phyloP scores from a whole-genome alignment of 106 monocot species.

The Hemerocallis citrina region DNA sequence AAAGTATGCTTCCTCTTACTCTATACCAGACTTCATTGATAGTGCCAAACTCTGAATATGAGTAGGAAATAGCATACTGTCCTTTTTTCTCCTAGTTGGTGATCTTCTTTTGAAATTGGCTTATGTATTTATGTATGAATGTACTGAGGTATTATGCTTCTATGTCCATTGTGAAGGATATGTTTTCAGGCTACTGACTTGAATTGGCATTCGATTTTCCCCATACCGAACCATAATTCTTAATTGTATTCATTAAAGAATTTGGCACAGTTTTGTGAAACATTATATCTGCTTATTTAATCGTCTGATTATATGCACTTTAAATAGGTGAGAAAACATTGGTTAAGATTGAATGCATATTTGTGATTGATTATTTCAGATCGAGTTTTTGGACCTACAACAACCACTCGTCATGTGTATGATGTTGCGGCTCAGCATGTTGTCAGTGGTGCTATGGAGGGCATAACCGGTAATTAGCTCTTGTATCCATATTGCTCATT shows the following conservation, averaged over 20 bases:
- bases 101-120: not conserved
- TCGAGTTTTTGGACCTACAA: slow-evolving; percentile 96
- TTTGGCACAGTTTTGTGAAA: not conserved
- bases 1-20: not conserved
- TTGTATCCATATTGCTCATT: not conserved
- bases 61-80: not conserved
- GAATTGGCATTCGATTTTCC: not conserved
- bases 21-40: not conserved
- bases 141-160: too few species aligned
- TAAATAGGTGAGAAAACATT: not conserved
- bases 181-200: not conserved
- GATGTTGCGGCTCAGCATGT: slow-evolving; percentile 97
- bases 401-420: slow-evolving; percentile 96
- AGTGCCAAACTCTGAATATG: not conserved
- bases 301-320: not conserved
- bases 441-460: slow-evolving; percentile 89
- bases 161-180: too few species aligned
- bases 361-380: slow-evolving; percentile 35
- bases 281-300: not conserved
- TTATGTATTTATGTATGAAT: not conserved
- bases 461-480: slow-evolving; percentile 67
- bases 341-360: not conserved
- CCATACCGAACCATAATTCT: not conserved
- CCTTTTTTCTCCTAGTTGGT: not conserved
- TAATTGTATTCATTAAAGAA: not conserved